phyloP scores from a whole-genome alignment of 2,329 filamentous ascomycete genomes.

The Mycosphaerelloides madeirae region DNA sequence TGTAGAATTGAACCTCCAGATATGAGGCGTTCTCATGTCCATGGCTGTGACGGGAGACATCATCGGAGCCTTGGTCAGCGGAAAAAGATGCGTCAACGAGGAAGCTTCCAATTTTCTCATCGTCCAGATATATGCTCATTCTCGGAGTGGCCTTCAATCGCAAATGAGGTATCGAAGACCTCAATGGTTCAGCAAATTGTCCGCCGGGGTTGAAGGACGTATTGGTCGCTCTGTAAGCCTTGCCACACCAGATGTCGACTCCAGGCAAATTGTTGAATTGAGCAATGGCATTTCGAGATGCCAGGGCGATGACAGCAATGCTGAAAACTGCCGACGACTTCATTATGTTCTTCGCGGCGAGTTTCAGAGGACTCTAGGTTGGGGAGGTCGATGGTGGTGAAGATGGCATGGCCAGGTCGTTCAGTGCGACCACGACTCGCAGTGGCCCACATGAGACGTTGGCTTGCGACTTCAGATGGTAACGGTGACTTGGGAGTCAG shows the following conservation, averaged over 20 bases:
- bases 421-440: too few species aligned
- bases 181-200: conserved; percentile 38
- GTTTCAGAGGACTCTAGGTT: background rate
- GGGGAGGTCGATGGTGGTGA: background rate
- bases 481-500: background rate
- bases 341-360: background rate
- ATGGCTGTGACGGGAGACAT: too few species aligned
- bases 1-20: conserved; percentile 29
- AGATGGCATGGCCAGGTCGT: background rate
- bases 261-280: conserved; percentile 28
- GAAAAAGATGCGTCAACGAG: conserved; percentile 41
- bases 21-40: background rate
- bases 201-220: conserved; percentile 46
- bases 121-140: conserved; percentile 43
- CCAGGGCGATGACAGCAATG: background rate
- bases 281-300: background rate
- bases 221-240: conserved; percentile 40
- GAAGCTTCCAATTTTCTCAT: conserved; percentile 35
- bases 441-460: background rate
- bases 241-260: conserved; percentile 48
- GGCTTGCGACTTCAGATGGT: background rate
- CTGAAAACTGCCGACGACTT: background rate
- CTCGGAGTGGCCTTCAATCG: conserved; percentile 42
- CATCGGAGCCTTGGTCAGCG: conserved; percentile 11
- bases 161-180: conserved; percentile 36